Evolutionary conservation across 768 basidiomycete species (phyloP), one percentile per base, ranked within the genome.

Genomic region (Tricholoma terreum): DNA sequence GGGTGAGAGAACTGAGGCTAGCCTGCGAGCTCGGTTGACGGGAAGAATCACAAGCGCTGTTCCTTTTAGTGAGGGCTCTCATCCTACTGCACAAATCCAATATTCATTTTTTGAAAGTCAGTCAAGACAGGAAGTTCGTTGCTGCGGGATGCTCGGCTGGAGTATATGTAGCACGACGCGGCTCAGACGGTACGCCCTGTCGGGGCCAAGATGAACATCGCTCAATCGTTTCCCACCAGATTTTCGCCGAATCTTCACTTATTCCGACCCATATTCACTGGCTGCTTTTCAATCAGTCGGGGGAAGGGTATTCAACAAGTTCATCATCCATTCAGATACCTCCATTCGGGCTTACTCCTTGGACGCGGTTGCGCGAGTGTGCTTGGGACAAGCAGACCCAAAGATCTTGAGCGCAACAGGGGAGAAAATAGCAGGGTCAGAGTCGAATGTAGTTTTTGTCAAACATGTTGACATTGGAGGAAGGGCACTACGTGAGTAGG

Each of bases 91-190:
- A 14, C 12, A 22, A 24, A 33, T 3, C 12, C 15, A 30, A 30
- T 50, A 35, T 10, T 19, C 42, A 56, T 19, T n/a, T 35, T 27
- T 22, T 34, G 58, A 17, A 62, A 89, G 86, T 67, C 33, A 75
- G 73, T 30, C 77, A 76, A 0, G 79, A 78, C 7, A 81, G 79
- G 61, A 78, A 73, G 50, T 87, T 83, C 55, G 67, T 93, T 58
- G 88, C 80, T 10, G 81, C 88, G 1, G 85, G 83, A 11, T 88
- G 86, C 59, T 71, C 79, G 10, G 72, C 78, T n/a, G 92, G 92
- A 2, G 76, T 93, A n/a, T 91, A 84, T 64, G 80, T 84, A 34
- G 83, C 84, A 2, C 73, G 73, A 14, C 77, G 77, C 40, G 82
- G 83, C 21, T 75, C 80, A 55, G 76, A 79, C 66, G 77, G 89